A percentile compares a stretch with the other conserved stretches of the same genome.
Evolutionary conservation across 2,329 filamentous ascomycete genomes (phyloP).

Genomic region (Apiospora rasikravindrae): DNA sequence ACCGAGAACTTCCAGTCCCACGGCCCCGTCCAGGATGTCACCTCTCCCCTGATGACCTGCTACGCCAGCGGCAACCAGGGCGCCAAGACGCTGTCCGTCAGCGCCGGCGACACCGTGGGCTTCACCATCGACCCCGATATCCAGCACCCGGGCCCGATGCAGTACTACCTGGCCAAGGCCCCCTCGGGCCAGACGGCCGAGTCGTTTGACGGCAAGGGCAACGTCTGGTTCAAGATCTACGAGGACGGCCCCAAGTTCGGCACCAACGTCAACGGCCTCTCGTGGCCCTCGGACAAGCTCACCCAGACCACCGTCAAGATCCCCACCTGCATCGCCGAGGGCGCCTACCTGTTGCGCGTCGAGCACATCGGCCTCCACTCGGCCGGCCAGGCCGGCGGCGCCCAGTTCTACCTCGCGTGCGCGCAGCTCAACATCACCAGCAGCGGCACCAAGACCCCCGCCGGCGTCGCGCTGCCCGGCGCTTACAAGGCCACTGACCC

Average conservation of each 20-base stretch:
- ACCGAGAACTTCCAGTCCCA: conserved; percentile 44
- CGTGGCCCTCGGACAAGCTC: conserved; percentile 47
- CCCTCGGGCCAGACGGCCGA: conserved; percentile 42
- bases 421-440: conserved; percentile 41
- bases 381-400: conserved; percentile 46
- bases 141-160: conserved; percentile 47
- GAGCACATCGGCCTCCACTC: conserved; percentile 55
- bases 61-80: conserved; percentile 39
- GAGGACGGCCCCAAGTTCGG: conserved; percentile 47
- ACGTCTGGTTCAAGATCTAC: conserved; percentile 52
- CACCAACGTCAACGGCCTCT: conserved; percentile 37
- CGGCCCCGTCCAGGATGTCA: conserved; percentile 39
- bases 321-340: conserved; percentile 48
- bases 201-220: conserved; percentile 44
- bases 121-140: conserved; percentile 47
- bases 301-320: conserved; percentile 46
- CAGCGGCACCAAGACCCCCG: conserved; percentile 31
- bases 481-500: conserved; percentile 45
- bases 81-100: conserved; percentile 47
- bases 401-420: conserved; percentile 52
- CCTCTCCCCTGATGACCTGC: conserved; percentile 40
- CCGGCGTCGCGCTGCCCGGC: conserved; percentile 39
- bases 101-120: conserved; percentile 45
- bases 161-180: conserved; percentile 48
- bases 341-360: conserved; percentile 54